phyloP scores from a whole-genome alignment of 2,329 filamentous ascomycete genomes.

The Diaporthe australafricana region DNA sequence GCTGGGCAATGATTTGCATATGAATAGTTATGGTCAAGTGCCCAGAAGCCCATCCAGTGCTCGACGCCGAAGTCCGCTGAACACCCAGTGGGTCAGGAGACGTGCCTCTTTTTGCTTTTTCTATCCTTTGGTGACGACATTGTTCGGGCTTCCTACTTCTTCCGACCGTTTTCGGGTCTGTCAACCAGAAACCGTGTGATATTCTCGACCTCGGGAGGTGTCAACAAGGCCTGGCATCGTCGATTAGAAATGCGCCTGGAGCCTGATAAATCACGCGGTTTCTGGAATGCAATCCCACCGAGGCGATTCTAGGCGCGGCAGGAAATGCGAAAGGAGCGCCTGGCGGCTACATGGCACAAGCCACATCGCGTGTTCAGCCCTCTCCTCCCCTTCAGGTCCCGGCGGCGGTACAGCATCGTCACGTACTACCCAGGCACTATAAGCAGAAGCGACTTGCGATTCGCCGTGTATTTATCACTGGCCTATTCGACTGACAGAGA shows the following conservation, averaged over 20 bases:
- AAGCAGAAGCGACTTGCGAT: not conserved
- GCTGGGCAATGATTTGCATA: slow-evolving; percentile 24
- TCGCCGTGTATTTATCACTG: not conserved
- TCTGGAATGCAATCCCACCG: not conserved
- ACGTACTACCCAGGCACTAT: not conserved
- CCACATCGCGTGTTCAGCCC: slow-evolving; percentile 38
- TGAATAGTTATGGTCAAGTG: slow-evolving; percentile 7
- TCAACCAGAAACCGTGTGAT: slow-evolving; percentile 1
- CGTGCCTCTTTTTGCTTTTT: slow-evolving; percentile 13
- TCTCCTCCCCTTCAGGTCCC: slow-evolving; percentile 17
- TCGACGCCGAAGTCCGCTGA: slow-evolving; percentile 20
- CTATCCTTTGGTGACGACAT: slow-evolving; percentile 3
- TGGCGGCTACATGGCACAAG: slow-evolving; percentile 34
- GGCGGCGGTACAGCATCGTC: not conserved
- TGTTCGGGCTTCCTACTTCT: slow-evolving; percentile 6
- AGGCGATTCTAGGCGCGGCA: slow-evolving; percentile 20
- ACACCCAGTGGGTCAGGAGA: slow-evolving; percentile 19
- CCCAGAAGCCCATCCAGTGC: slow-evolving; percentile 3
- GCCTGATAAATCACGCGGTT: not conserved
- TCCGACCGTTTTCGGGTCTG: slow-evolving; percentile 28
- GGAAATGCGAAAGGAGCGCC: slow-evolving; percentile 18
- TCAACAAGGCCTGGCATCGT: slow-evolving; percentile 6
- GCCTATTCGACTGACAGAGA: not conserved
- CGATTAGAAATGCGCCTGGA: slow-evolving; percentile 2
- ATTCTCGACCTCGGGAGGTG: not conserved